Evolutionary conservation across 2,329 filamentous ascomycete species (phyloP).

Genomic region (Colletotrichum acutatum): DNA sequence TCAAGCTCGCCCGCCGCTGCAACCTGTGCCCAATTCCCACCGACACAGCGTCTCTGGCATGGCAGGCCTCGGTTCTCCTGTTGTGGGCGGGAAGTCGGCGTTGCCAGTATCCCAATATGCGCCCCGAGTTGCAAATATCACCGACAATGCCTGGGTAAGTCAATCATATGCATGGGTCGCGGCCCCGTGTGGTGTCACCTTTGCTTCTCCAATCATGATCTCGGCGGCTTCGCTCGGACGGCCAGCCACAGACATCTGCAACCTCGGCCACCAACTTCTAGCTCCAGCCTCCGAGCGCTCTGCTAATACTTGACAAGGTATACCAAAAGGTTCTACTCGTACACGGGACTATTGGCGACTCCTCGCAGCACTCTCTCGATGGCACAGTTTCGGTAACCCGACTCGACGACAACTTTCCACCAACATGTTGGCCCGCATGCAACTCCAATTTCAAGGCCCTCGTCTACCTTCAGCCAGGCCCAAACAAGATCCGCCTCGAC

Average conservation of each 20-base stretch:
- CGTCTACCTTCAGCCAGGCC: constrained; percentile 89
- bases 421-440: constrained; percentile 86
- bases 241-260: neutral
- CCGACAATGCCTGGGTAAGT: constrained; percentile 86
- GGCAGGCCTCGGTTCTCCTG: constrained; percentile 68
- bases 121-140: constrained; percentile 81
- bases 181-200: neutral
- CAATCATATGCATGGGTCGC: neutral
- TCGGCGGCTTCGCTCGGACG: constrained; percentile 1
- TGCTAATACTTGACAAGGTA: constrained; percentile 66
- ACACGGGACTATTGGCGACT: constrained; percentile 83
- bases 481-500: constrained; percentile 88
- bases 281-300: constrained; percentile 18
- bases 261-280: neutral
- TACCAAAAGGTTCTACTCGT: constrained; percentile 91
- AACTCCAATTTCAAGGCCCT: constrained; percentile 93
- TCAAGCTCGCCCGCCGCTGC: constrained; percentile 49
- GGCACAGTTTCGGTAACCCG: constrained; percentile 84
- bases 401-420: constrained; percentile 86
- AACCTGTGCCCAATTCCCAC: constrained; percentile 56
- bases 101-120: constrained; percentile 81
- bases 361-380: constrained; percentile 68
- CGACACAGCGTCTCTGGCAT: constrained; percentile 74
- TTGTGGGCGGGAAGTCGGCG: constrained; percentile 63
- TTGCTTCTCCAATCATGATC: neutral